Conservation (phyloP, 345 rosid genomes). For the Viola odorata region DNA sequence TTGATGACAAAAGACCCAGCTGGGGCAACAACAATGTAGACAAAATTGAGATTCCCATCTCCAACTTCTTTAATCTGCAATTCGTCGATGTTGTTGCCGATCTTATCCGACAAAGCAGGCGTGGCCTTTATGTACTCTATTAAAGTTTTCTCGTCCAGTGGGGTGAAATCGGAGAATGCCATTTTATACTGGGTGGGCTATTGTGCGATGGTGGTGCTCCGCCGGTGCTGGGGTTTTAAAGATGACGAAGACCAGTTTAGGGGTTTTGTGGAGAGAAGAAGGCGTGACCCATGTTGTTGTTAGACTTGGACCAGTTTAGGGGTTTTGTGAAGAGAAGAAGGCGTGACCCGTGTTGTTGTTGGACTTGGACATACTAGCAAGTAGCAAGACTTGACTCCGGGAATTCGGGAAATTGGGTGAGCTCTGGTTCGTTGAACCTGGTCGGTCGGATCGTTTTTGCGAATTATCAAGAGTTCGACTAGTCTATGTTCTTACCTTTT, state of each 20-base stretch:
- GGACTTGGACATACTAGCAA: no score
- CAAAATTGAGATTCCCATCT: constrained; percentile 93
- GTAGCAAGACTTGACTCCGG: no score
- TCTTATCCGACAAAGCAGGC: constrained; percentile 59
- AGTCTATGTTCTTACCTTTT: no score
- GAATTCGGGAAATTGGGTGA: background rate
- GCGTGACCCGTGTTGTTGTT: background rate
- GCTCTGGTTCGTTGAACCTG: constrained; percentile 18
- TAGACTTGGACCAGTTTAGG: background rate
- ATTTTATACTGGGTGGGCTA: constrained; percentile 14
- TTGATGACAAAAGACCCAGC: constrained; percentile 78
- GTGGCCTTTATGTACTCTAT: constrained; percentile 69
- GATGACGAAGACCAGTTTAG: background rate
- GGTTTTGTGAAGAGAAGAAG: background rate
- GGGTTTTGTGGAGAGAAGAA: background rate
- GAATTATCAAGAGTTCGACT: no score
- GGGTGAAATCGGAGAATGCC: constrained; percentile 62
- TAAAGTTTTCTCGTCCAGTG: constrained; percentile 66
- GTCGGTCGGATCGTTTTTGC: background rate
- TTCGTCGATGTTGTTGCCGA: constrained; percentile 51
- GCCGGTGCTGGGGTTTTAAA: background rate
- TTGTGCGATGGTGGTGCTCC: background rate
- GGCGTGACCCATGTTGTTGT: background rate
- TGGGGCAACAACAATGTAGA: constrained; percentile 58
- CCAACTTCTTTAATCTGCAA: constrained; percentile 83